Evolutionary conservation across 2,329 filamentous ascomycete genomes (phyloP), one percentile per base, ranked within the genome.

Genomic region (Aureobasidium sp.): DNA sequence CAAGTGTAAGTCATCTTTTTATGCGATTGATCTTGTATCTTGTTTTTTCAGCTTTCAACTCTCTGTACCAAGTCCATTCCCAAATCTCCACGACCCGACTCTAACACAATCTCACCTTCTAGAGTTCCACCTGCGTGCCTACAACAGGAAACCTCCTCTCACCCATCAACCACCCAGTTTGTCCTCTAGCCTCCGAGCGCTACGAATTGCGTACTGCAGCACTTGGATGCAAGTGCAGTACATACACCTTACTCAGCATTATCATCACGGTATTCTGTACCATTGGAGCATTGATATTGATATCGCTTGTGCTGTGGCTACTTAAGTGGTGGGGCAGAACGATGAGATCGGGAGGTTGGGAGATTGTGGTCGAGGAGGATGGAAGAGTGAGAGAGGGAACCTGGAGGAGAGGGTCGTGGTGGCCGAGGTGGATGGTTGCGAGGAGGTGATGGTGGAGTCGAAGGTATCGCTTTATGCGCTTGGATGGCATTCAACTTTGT

Each of bases 221-320:
- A 6, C 66, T 79, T 0, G 77, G 77, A 25, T 79, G 77, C 63
- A 72, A 75, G 57, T 77, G 77, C 53, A 79, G 77, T 0, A 79
- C 77, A 7, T 76, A 75, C 8, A 79, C 77, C 0, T 72, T 78
- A 30, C 67, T 79, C 37, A 76, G 75, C 41, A 70, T 76, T 5
- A 65, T 78, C 21, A 70, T 77, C 8, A 77, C 77, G 2, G 72
- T 79, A 47, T 70, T 77, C 39, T 72, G 69, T 32, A 78, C 77
- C 0, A 63, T 79, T 3, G 70, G 72, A 13, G 76, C 72, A 2
- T 63, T 77, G 0, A 9, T 74, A 0, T 37, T 58, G n/a, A 2
- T 58, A 4, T 58, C 54, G 11, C 11, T 11, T 2, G 63, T 77
- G 1, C 62, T 78, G 15, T 74, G 61, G 66, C 50, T 66, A 66